Conservation (phyloP, 1,284 basidiomycete species). For the Irpex rosettiformis region DNA sequence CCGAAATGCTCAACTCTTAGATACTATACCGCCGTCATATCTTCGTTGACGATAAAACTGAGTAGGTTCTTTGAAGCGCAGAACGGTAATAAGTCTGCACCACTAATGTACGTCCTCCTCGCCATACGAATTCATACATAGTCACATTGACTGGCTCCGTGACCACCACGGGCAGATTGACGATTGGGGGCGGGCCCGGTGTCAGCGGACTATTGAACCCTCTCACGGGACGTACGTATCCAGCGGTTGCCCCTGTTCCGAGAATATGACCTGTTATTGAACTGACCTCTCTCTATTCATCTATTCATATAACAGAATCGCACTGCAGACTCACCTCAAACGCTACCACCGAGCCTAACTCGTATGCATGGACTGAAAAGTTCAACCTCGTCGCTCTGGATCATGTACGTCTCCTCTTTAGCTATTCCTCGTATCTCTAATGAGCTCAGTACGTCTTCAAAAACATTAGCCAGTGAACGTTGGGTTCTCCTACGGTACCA, state of each 20-base stretch:
- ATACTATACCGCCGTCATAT: no score
- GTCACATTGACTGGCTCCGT: no score
- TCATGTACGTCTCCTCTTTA: slow-evolving; percentile 25
- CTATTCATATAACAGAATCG: slow-evolving; percentile 14
- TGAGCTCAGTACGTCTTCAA: neutral
- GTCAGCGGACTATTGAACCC: slow-evolving; percentile 28
- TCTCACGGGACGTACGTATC: slow-evolving; percentile 22
- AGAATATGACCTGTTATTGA: no score
- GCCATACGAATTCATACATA: neutral
- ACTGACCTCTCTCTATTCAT: neutral
- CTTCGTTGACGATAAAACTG: neutral
- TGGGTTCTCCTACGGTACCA: slow-evolving; percentile 30
- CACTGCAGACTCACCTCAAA: slow-evolving; percentile 25
- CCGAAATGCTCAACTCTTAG: no score
- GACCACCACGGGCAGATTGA: no score
- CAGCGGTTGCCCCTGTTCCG: no score
- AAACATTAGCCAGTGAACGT: slow-evolving; percentile 31
- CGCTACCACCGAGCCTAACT: slow-evolving; percentile 21
- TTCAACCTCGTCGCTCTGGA: slow-evolving; percentile 31
- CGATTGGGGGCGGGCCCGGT: slow-evolving; percentile 32
- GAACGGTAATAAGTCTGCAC: slow-evolving; percentile 23
- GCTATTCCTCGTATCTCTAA: no score
- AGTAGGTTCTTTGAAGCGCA: slow-evolving; percentile 32
- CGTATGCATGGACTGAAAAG: slow-evolving; percentile 28
- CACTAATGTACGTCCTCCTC: slow-evolving; percentile 24